Base-by-base conservation (phyloP, 148 eudicot species). In the Diospyros lotus region DNA sequence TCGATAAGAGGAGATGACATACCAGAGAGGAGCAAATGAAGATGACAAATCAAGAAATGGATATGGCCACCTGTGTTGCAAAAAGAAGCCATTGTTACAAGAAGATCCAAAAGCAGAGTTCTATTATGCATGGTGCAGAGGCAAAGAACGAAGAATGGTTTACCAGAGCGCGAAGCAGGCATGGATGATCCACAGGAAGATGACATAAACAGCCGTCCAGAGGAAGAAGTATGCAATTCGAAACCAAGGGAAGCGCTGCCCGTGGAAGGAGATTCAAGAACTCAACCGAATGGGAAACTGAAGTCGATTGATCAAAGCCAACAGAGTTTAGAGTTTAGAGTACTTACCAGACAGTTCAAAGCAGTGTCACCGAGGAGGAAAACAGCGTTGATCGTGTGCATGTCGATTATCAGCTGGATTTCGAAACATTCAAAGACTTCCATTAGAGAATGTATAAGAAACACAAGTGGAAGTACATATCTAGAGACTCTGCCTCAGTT, bases 1-100 rank as follows among this genome's bases (percentile, higher is more conserved):
- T 28, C 28, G 28, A 28, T 28, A 48, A 8, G 52, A 48, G 52
- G 52, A 48, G 52, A 48, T 48, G 45, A 64, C 90, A 51, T 84
- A 94, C 98, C 98, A 95, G 76, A 95, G 74, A 5, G 98, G 98
- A 79, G 97, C 75, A 81, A 81, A 84, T 61, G 90, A 66, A 69
- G 90, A 83, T 73, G 96, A 89, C 78, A 95, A 81, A 82, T 95
- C 98, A 87, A 95, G 87, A 81, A 95, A 95, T 56, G 98, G 98
- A 82, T 94, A 94, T 4, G 98, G 97, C 98, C 98, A 95, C 98
- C 98, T 95, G 86, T 95, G 86, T 80, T 76, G 8, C 17, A 48
- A 48, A 48, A 15, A 53, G 66, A 10, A 54, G 15, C 0, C 52
- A 48, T 48, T 48, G 8, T 48, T 48, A 48, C 52, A 4, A 1